Base-by-base conservation (phyloP, 441 rosid species). In the Arabidopsis hybrid region DNA sequence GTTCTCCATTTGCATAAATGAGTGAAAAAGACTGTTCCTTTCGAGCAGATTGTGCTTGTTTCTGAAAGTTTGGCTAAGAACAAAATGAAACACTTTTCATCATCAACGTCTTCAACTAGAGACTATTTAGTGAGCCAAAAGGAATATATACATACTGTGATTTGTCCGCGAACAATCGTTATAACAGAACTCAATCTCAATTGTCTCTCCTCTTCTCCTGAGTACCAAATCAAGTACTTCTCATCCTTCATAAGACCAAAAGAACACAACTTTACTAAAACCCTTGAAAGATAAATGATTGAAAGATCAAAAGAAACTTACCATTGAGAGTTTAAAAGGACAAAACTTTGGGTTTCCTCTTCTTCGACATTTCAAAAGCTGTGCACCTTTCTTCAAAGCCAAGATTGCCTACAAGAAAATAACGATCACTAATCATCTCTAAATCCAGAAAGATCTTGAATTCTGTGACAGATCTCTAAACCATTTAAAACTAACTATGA, bases 301-400 rank as follows among this genome's bases (percentile, higher is more conserved):
- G 39, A 43, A 32, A 32, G 38, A 51, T 42, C 5, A 29, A n/a
- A 17, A 67, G 32, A 36, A 14, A 67, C 55, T 39, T 65, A 89
- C 97, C 86, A 81, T 75, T 38, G 97, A 91, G 73, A 91, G 89
- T 85, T 85, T 84, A 61, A 91, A 91, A 74, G 92, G 95, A 64
- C 91, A 89, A 71, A 91, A 80, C 67, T 83, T 91, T 71, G 95
- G 95, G 79, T 87, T 91, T 74, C 97, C 94, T 74, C 91, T 86
- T 82, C 96, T 82, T 72, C 91, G 76, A 65, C 86, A 89, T 82
- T 91, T 89, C 71, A 91, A 80, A 71, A 91, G 92, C 52, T 88
- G 82, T 1, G 93, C 89, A 64, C 97, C 97, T 76, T 91, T 91
- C 88, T 89, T 91, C 69, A 85, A 81, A 21, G 86, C 85, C 84